Evolutionary conservation across 1,139 yeast genomes (phyloP), one percentile per base, ranked within the genome.

Genomic region (Saccharomyces pastorianus): DNA sequence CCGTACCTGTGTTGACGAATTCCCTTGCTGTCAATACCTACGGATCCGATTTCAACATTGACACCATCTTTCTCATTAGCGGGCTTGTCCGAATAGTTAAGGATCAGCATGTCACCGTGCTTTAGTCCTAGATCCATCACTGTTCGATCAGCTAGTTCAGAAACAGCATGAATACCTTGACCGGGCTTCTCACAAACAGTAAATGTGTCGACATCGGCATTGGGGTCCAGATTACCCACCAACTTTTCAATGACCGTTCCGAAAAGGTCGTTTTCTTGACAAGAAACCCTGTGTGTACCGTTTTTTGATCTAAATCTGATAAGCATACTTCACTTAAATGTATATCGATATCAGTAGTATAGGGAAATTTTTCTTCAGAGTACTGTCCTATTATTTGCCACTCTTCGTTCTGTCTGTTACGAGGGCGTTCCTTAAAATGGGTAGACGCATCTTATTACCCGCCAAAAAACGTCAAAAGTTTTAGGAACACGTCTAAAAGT

Each of bases 81-180:
- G 8, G 48, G 25, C 25, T 38, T 20, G n/a, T 38, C 57, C 17
- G 75, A 76, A 63, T 83, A 85, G 23, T 74, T 74, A 11, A 88
- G 72, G 66, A 77, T 85, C 13, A 91, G 66, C 80, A 91, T 76
- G 61, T 88, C 96, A n/a, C 99, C 99, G 71, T 93, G 93, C 61
- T 76, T 76, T 60, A 82, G 72, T 0, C 87, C 87, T 58, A 88
- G 68, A 13, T 78, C 79, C 0, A 64, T 66, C 1, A 87, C 71
- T 0, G 84, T 70, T 49, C 72, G 71, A 11, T 79, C 78, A 55
- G 74, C 70, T 26, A 83, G 69, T 6, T 73, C 69, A 9, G 70
- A 63, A 4, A 78, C 79, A 1, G 73, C 64, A 58, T 78, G 76
- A 11, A 82, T 84, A 23, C 72, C 74, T 13, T 73, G 78, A 28